Base-by-base conservation (phyloP, 2,329 filamentous ascomycete species). In the Ophiostoma sp. region DNA sequence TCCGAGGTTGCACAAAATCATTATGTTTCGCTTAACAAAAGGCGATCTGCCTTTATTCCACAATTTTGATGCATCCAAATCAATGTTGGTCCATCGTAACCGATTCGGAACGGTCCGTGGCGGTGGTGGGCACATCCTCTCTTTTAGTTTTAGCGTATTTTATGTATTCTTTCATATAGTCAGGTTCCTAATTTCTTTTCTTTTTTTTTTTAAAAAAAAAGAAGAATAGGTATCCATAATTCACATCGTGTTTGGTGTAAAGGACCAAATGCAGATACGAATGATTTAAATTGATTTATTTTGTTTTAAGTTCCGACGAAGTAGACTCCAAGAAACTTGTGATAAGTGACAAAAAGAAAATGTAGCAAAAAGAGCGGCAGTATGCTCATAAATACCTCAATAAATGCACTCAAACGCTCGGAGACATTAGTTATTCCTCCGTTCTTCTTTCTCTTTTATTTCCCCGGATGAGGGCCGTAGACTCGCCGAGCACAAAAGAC, bases 381-480 rank as follows among this genome's bases (percentile, higher is more conserved):
- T 4, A 19, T 3, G 3, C 4, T 22, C 50, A 5, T 28, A 61
- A 36, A n/a, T 61, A 61, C 15, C 31, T n/a, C 15, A n/a, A 36
- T 36, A 61, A 25, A 17, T 2, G 8, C 52, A 15, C 52, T 12
- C n/a, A 57, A 57, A 28, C 52, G 6, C 22, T 28, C 52, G 52
- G 52, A 11, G n/a, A 11, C 31, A 17, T n/a, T 22, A 61, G 5
- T 22, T 12, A 12, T 12, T 28, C 50, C 12, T 25, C n/a, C 7
- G 11, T 2, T 19, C n/a, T 12, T 50, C 45, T 39, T 63, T 22
- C 12, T 66, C 28, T 55, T 45, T 22, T n/a, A 36, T 63, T 52
- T 45, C 28, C 39, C 69, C 55, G 69, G 39, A 64, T 22, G 69
- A 63, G 69, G 69, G 57, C 69, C 69, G 69, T 42, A 66, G 19